Percentiles rank a stretch among this genome's conserved stretches.
These are phyloP conservation scores for Lactarius akahatsu DNA, from an alignment of 768 basidiomycete species.

Conservation along the genomic window DNA sequence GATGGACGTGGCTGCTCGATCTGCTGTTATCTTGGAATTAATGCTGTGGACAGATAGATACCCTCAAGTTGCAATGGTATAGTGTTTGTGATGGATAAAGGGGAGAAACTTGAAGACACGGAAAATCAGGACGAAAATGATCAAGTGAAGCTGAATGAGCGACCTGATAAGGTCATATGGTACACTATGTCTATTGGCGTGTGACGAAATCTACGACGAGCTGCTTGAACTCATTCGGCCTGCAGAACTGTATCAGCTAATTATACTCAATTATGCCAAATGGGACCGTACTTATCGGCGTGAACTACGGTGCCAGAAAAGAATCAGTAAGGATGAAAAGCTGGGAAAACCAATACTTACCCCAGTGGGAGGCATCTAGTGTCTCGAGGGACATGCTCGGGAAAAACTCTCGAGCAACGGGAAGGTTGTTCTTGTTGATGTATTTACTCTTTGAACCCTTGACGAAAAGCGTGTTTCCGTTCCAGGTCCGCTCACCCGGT, in stretches of 20 bases:
- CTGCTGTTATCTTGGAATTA: conserved; percentile 6
- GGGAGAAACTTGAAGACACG: too few species aligned
- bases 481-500: conserved; percentile 51
- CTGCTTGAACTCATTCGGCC: conserved; percentile 56
- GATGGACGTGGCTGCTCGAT: background rate
- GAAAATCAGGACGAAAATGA: conserved; percentile 5
- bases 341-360: conserved; percentile 40
- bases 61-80: conserved; percentile 22
- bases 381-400: conserved; percentile 61
- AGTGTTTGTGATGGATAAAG: background rate
- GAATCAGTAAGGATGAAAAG: background rate
- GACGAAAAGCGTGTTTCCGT: conserved; percentile 66
- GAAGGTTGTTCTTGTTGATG: conserved; percentile 70
- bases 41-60: conserved; percentile 16
- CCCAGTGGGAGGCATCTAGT: conserved; percentile 86
- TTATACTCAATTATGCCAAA: background rate
- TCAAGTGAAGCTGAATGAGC: background rate
- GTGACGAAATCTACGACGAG: conserved; percentile 37
- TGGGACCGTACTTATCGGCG: conserved; percentile 58
- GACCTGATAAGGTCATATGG: background rate
- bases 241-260: conserved; percentile 28
- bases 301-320: conserved; percentile 56
- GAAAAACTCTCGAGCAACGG: conserved; percentile 65
- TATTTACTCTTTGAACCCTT: conserved; percentile 83
- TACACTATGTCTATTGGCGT: conserved; percentile 29